Conservation (phyloP, 768 basidiomycete genomes). For the Mycena latifolia region DNA sequence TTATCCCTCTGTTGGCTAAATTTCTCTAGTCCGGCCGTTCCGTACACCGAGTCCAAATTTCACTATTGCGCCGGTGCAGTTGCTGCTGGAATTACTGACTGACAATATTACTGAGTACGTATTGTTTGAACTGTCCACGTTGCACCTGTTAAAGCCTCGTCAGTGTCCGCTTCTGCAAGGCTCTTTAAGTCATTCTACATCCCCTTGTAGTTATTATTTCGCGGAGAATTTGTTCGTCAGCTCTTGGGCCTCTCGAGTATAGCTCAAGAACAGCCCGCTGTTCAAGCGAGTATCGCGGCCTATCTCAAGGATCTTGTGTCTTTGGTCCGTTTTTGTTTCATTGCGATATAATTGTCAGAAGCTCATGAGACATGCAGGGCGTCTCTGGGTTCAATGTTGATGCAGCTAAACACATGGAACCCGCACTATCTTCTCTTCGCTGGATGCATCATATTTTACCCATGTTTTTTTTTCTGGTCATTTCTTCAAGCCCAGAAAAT, state of each 20-base stretch:
- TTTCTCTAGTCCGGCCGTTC: constrained; percentile 31
- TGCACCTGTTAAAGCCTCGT: background rate
- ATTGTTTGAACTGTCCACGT: constrained; percentile 49
- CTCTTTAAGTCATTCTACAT: background rate
- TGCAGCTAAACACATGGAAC: constrained; percentile 20
- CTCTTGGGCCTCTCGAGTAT: no score
- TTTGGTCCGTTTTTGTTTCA: no score
- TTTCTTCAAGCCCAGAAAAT: no score
- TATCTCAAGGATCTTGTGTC: no score
- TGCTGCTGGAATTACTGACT: constrained; percentile 54
- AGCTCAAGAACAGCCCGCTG: no score
- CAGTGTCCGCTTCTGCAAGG: constrained; percentile 40
- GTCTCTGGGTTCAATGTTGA: constrained; percentile 22
- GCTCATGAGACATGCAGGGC: no score
- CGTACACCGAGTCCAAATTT: constrained; percentile 52
- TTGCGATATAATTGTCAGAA: no score
- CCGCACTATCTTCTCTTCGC: constrained; percentile 46
- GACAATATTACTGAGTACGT: constrained; percentile 52
- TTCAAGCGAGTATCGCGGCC: no score
- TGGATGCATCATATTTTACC: constrained; percentile 50
- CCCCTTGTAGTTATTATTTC: no score
- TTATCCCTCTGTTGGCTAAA: background rate
- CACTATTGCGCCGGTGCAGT: constrained; percentile 47
- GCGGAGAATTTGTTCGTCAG: no score
- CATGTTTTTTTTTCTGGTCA: constrained; percentile 47